These are phyloP conservation scores for Moesziomyces parantarcticus DNA, from an alignment of 1,284 basidiomycete species.

Conservation along the genomic window DNA sequence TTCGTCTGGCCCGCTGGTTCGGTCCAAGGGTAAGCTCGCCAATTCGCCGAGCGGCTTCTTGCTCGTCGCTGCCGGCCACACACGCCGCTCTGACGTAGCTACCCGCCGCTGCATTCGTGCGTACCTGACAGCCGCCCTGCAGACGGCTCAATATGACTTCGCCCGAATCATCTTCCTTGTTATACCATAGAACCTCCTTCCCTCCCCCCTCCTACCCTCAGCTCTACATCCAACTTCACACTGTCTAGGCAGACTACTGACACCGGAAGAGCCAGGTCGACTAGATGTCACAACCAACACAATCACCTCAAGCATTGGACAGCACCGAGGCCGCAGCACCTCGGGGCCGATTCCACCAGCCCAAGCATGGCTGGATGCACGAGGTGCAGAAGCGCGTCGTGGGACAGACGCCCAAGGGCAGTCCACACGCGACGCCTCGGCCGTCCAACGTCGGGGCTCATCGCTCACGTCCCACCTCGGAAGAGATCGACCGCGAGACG, in stretches of 20 bases:
- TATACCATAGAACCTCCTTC: not conserved
- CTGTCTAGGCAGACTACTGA: too few species aligned
- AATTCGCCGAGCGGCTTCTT: slow-evolving; percentile 13
- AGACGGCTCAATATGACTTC: too few species aligned
- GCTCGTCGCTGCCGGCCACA: not conserved
- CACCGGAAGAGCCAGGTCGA: not conserved
- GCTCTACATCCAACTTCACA: not conserved
- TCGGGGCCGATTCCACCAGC: slow-evolving; percentile 11
- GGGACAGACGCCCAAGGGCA: slow-evolving; percentile 33
- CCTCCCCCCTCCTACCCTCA: not conserved
- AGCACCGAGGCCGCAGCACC: not conserved
- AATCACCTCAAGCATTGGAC: not conserved
- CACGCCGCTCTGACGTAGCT: slow-evolving; percentile 14
- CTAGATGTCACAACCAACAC: slow-evolving; percentile 18
- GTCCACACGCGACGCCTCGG: slow-evolving; percentile 3
- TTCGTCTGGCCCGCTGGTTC: not conserved
- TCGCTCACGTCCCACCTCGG: slow-evolving; percentile 1
- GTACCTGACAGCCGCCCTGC: not conserved
- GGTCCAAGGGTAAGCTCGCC: not conserved
- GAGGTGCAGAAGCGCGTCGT: slow-evolving; percentile 18
- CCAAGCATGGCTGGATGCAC: slow-evolving; percentile 39
- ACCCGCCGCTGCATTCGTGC: not conserved
- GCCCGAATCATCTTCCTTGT: too few species aligned
- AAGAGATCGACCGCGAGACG: slow-evolving; percentile 19
- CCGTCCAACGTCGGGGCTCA: slow-evolving; percentile 4